phyloP scores from a whole-genome alignment of 163 green algal genomes.

The Coccomyxa subellipsoidea region DNA sequence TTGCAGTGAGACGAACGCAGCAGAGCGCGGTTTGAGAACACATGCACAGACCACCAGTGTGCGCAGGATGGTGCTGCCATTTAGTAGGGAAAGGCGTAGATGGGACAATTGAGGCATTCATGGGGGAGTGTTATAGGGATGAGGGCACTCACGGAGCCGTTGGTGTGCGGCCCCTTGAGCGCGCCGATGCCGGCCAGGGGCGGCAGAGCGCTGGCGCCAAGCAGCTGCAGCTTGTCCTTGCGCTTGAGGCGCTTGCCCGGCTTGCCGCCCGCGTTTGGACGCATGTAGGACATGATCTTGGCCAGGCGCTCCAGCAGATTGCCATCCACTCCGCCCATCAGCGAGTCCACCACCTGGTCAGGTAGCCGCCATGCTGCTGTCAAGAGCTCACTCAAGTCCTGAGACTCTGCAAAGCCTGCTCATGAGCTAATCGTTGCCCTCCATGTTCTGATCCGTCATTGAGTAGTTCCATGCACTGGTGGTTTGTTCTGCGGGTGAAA shows the following conservation, averaged over 20 bases:
- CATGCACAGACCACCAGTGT: too few species aligned
- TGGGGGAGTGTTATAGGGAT: too few species aligned
- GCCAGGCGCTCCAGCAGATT: conserved; percentile 71
- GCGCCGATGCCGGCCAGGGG: not conserved
- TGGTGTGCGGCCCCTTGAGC: not conserved
- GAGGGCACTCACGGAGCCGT: not conserved
- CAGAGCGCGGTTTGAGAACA: too few species aligned
- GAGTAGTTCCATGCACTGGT: too few species aligned
- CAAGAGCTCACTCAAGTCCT: not conserved
- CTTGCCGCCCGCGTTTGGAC: conserved; percentile 43
- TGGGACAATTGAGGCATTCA: too few species aligned
- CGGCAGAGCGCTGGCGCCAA: not conserved
- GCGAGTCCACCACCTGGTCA: conserved; percentile 36
- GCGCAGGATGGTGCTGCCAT: too few species aligned
- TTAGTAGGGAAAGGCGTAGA: too few species aligned
- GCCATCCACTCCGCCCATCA: conserved; percentile 55
- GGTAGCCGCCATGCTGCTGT: not conserved
- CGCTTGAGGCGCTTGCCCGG: conserved; percentile 45
- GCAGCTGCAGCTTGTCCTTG: conserved; percentile 53
- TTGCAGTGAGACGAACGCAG: too few species aligned
- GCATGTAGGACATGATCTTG: conserved; percentile 84
- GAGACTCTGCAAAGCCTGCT: not conserved
- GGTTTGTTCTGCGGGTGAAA: too few species aligned
- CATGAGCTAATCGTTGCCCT: too few species aligned
- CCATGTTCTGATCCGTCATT: too few species aligned